Conservation (phyloP, 169 alveolate species). For the Babesia caballi region DNA sequence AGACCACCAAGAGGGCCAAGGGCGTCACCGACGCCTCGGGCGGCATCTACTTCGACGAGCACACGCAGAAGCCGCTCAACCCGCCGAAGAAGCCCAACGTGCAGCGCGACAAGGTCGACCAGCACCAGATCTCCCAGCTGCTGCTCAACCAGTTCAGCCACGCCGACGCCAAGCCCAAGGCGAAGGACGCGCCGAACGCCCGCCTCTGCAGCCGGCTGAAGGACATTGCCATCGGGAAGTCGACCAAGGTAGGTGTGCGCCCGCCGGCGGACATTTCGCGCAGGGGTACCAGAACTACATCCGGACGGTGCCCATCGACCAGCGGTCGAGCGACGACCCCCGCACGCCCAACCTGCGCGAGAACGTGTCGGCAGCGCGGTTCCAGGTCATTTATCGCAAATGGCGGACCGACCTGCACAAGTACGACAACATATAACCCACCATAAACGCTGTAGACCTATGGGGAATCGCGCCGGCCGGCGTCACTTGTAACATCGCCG, state of each 20-base stretch:
- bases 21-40: background rate
- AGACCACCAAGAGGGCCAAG: conserved; percentile 5
- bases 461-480: conserved; percentile 17
- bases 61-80: conserved; percentile 64
- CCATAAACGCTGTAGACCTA: background rate
- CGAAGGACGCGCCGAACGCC: conserved; percentile 46
- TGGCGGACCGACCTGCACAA: conserved; percentile 76
- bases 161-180: conserved; percentile 31
- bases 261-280: background rate
- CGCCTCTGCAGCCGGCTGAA: conserved; percentile 71
- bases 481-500: background rate
- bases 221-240: conserved; percentile 77
- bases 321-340: conserved; percentile 74
- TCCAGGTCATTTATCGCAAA: conserved; percentile 70
- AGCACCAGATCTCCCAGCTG: conserved; percentile 48
- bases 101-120: conserved; percentile 18
- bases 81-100: conserved; percentile 70
- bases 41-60: conserved; percentile 55
- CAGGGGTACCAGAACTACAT: conserved; percentile 76
- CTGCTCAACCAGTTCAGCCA: conserved; percentile 62
- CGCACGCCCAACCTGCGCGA: conserved; percentile 74
- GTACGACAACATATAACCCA: conserved; percentile 62
- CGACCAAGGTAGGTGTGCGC: conserved; percentile 63
- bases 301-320: conserved; percentile 67
- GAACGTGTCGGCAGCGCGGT: conserved; percentile 70